A percentile compares a stretch with the other conserved stretches of the same genome.
These are phyloP conservation scores for Pelagomonas calceolata DNA, from an alignment of 108 stramenopile genomes.

Conservation along the genomic window DNA sequence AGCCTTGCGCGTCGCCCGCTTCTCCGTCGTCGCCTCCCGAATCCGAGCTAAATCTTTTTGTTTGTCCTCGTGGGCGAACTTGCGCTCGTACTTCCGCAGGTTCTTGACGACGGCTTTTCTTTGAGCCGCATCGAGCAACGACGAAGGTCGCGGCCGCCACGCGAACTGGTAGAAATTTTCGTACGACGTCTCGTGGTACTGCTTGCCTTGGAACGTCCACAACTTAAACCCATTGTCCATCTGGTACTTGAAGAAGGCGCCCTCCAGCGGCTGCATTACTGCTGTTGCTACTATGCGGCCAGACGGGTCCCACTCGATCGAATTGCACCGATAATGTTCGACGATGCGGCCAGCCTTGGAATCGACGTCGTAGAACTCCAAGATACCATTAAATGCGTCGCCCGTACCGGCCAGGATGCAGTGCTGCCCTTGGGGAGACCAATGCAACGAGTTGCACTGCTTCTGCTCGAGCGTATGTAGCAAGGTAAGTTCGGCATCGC, in stretches of 20 bases:
- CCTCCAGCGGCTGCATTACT: conserved; percentile 78
- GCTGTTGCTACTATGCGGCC: conserved; percentile 78
- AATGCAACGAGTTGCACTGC: conserved; percentile 80
- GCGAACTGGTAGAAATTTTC: conserved; percentile 87
- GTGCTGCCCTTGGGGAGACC: conserved; percentile 80
- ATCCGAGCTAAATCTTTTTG: conserved; percentile 59
- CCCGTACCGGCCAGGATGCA: conserved; percentile 78
- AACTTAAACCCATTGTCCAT: conserved; percentile 94
- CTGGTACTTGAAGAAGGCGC: conserved; percentile 84
- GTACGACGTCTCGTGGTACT: conserved; percentile 64
- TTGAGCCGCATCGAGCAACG: conserved; percentile 62
- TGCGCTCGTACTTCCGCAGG: conserved; percentile 89
- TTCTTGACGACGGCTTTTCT: conserved; percentile 70
- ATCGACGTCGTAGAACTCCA: conserved; percentile 89
- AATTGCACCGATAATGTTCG: conserved; percentile 86
- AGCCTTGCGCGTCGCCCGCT: conserved; percentile 53
- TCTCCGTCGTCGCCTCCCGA: conserved; percentile 72
- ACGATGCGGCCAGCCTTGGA: conserved; percentile 61
- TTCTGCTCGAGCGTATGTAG: conserved; percentile 67
- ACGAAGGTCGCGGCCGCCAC: conserved; percentile 83
- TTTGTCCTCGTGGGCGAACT: conserved; percentile 88
- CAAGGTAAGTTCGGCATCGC: conserved; percentile 54
- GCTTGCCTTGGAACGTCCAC: conserved; percentile 89
- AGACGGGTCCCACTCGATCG: conserved; percentile 86
- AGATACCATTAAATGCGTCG: conserved; percentile 66